A percentile compares a stretch with the other conserved stretches of the same genome.
Evolutionary conservation across 306 rosid genomes (phyloP).

Genomic region (Prosopis cineraria): DNA sequence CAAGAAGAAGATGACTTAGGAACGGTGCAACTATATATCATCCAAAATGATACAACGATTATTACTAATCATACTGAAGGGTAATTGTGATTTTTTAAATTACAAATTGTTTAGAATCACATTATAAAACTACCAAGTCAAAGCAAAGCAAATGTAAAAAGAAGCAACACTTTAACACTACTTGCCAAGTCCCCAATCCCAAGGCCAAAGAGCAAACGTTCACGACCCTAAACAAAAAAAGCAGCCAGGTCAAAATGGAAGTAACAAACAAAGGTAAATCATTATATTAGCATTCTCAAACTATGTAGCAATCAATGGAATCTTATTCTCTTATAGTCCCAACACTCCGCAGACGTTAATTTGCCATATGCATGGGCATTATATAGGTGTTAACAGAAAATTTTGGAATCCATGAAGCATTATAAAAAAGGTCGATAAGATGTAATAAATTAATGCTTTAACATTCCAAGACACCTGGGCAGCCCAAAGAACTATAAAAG

Average conservation of each 20-base stretch:
- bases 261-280: constrained; percentile 21
- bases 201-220: constrained; percentile 61
- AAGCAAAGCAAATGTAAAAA: constrained; percentile 37
- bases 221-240: constrained; percentile 79
- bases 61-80: not conserved
- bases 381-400: not conserved
- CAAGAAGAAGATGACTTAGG: constrained; percentile 43
- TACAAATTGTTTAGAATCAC: constrained; percentile 28
- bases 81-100: not conserved
- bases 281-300: not conserved
- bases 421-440: not conserved
- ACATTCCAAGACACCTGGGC: not conserved
- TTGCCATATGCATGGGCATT: constrained; percentile 14
- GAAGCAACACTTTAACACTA: constrained; percentile 32
- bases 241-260: constrained; percentile 51
- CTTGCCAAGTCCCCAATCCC: constrained; percentile 62
- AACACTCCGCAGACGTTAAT: not conserved
- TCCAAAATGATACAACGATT: constrained; percentile 26
- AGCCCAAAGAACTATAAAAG: not conserved
- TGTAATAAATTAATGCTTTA: not conserved
- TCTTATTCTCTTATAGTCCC: not conserved
- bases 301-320: not conserved
- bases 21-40: constrained; percentile 23
- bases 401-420: not conserved
- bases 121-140: constrained; percentile 29